Percentiles rank a stretch among this genome's conserved stretches.
These are phyloP conservation scores for Russula griseocarnosa DNA, from an alignment of 768 basidiomycete species.

Conservation along the genomic window DNA sequence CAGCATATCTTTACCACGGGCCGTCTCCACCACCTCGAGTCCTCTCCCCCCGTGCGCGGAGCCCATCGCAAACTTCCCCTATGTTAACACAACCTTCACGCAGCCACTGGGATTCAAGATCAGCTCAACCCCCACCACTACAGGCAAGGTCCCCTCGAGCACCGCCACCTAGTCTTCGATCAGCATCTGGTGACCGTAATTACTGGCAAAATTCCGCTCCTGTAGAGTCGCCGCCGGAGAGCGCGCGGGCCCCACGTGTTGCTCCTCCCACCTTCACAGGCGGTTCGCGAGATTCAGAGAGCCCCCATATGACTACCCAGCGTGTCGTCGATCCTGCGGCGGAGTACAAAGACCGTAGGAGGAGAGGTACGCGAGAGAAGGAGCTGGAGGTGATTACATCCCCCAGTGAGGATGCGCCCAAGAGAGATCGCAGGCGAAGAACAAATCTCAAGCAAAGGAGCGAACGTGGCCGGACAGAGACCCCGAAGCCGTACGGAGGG, in stretches of 20 bases:
- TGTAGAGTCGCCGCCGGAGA: conserved; percentile 30
- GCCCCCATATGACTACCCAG: conserved; percentile 41
- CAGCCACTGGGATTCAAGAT: conserved; percentile 59
- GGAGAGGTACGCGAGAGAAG: conserved; percentile 31
- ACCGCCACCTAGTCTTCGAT: conserved; percentile 13
- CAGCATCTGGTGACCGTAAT: conserved; percentile 17
- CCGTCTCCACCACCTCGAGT: conserved; percentile 36
- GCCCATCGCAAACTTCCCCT: conserved; percentile 49
- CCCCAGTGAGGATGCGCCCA: conserved; percentile 40
- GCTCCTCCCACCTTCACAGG: conserved; percentile 34
- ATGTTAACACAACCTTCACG: conserved; percentile 47
- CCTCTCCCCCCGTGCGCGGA: conserved; percentile 44
- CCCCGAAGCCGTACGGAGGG: conserved; percentile 39
- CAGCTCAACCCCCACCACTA: conserved; percentile 37
- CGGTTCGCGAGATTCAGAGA: conserved; percentile 53
- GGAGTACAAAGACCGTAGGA: conserved; percentile 46
- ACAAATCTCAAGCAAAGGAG: conserved; percentile 42
- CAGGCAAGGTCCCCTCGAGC: conserved; percentile 30
- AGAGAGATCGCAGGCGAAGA: conserved; percentile 57
- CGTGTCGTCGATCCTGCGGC: conserved; percentile 36
- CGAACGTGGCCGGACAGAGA: conserved; percentile 43
- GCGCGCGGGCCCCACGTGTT: conserved; percentile 28
- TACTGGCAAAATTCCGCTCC: conserved; percentile 19
- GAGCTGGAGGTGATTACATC: conserved; percentile 24
- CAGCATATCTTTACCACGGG: conserved; percentile 35